A percentile compares a stretch with the other conserved stretches of the same genome.
phyloP scores from a whole-genome alignment of 805 yeast species.

The Zygotorulaspora sp. region DNA sequence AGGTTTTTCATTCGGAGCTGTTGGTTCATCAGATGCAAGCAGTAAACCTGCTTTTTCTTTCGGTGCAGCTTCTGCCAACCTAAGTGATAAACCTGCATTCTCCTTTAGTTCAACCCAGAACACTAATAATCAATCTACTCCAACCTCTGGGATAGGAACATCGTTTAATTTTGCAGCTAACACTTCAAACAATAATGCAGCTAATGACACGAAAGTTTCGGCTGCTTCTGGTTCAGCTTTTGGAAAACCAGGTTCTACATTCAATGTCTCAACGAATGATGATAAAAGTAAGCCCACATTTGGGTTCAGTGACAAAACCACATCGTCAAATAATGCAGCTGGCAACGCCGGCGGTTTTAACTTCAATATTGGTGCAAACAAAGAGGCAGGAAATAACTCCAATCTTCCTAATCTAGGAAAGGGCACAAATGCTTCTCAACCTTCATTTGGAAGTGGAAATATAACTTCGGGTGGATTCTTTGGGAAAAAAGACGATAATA shows the following conservation, averaged over 20 bases:
- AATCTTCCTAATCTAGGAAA: neutral
- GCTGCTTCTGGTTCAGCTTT: conserved; percentile 5
- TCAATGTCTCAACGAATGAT: conserved; percentile 1
- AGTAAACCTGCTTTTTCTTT: conserved; percentile 17
- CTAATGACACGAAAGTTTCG: conserved; percentile 1
- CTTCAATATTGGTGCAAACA: conserved; percentile 1
- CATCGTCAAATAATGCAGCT: neutral
- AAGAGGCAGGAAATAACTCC: neutral
- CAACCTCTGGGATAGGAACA: conserved; percentile 7
- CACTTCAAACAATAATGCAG: conserved; percentile 2
- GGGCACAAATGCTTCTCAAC: neutral
- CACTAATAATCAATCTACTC: conserved; percentile 6
- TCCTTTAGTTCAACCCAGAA: conserved; percentile 17
- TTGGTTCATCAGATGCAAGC: no score
- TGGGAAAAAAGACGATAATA: conserved; percentile 4
- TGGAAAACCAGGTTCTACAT: conserved; percentile 9
- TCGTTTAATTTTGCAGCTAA: neutral
- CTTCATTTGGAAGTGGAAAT: conserved; percentile 8
- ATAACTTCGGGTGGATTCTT: conserved; percentile 1
- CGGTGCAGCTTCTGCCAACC: conserved; percentile 9
- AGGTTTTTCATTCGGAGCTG: conserved; percentile 23
- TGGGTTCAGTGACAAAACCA: conserved; percentile 7
- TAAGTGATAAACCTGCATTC: conserved; percentile 15
- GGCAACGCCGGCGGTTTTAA: conserved; percentile 6
- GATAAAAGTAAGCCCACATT: conserved; percentile 12